Base-by-base conservation (phyloP, 495 filamentous ascomycete genomes). In the Daldinia vernicosa region DNA sequence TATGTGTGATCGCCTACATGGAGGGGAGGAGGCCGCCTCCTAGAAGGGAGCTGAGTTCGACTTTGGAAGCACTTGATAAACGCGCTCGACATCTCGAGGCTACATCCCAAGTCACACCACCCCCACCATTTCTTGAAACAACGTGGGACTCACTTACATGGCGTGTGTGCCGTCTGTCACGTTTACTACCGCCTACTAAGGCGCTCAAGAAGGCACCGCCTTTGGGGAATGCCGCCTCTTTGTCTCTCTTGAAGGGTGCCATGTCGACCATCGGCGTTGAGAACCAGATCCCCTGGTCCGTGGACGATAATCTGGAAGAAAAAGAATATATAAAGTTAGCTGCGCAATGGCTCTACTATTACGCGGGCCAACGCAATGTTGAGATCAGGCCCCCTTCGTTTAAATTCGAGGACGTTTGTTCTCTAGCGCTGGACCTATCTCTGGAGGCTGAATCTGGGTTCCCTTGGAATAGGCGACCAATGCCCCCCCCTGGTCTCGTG, bases 71-170 rank as follows among this genome's bases (percentile, higher is more conserved):
- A 12, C 67, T 76, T 66, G 74, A 76, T 19, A 40, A 27, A 6
- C 74, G 74, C 35, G 15, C 60, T n/a, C 67, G 74, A 19, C 57
- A 39, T 45, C 64, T 76, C 28, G 74, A 76, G 39, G 32, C 30
- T 1, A 28, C 17, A 9, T 28, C 12, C 7, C 19, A 30, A 30
- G 60, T 76, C 58, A 57, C 60, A 19, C 65, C 74, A n/a, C 74
- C 71, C 19, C 68, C 71, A 9, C 74, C 74, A 2, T 67, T 72
- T 59, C 37, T 64, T 9, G 57, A 64, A 4, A 37, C 54, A 11
- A 71, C 71, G 5, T 74, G 71, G 74, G 74, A 76, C 28, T 71
- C 71, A 15, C 68, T 76, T 15, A 64, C 63, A 14, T 74, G 65
- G 68, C 74, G 74, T 19, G 71, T 72, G 19, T 70, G 71, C n/a